These are phyloP conservation scores for Purpureocillium takamizusanense DNA, from an alignment of 2,329 filamentous ascomycete genomes.

Conservation along the genomic window DNA sequence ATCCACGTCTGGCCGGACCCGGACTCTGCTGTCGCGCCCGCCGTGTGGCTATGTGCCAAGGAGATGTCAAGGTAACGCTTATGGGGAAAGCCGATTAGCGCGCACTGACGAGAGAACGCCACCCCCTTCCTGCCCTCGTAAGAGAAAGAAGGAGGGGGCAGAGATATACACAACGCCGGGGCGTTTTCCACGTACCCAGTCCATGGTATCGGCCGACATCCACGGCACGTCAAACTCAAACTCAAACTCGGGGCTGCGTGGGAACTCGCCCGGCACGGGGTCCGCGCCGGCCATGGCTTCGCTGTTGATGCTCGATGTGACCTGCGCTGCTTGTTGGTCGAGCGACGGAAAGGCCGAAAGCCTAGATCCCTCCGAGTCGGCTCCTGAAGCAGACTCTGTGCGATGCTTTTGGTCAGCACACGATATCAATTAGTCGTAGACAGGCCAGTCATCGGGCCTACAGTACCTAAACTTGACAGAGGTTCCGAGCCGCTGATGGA, in stretches of 20 bases:
- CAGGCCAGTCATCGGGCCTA: neutral
- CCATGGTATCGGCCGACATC: conserved; percentile 24
- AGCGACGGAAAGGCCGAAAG: conserved; percentile 11
- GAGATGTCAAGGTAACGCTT: conserved; percentile 25
- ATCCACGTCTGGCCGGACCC: conserved; percentile 16
- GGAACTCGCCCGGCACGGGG: neutral
- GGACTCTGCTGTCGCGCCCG: conserved; percentile 15
- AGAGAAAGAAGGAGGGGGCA: too few species aligned
- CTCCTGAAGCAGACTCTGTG: too few species aligned
- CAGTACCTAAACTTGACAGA: too few species aligned
- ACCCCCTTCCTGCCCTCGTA: too few species aligned
- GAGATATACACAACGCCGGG: too few species aligned
- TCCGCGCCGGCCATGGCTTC: conserved; percentile 1
- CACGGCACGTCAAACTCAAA: conserved; percentile 25
- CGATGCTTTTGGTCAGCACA: too few species aligned
- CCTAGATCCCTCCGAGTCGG: conserved; percentile 7
- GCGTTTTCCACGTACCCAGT: conserved; percentile 20
- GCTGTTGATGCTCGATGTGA: conserved; percentile 8
- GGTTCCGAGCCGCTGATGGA: neutral
- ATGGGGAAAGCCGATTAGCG: too few species aligned
- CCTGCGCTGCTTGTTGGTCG: conserved; percentile 12
- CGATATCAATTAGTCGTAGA: too few species aligned
- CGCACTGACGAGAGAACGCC: too few species aligned
- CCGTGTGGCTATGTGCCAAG: conserved; percentile 20
- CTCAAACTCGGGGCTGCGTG: conserved; percentile 15